Conservation (phyloP, 352 stramenopile genomes). For the Pythium aphanidermatum region DNA sequence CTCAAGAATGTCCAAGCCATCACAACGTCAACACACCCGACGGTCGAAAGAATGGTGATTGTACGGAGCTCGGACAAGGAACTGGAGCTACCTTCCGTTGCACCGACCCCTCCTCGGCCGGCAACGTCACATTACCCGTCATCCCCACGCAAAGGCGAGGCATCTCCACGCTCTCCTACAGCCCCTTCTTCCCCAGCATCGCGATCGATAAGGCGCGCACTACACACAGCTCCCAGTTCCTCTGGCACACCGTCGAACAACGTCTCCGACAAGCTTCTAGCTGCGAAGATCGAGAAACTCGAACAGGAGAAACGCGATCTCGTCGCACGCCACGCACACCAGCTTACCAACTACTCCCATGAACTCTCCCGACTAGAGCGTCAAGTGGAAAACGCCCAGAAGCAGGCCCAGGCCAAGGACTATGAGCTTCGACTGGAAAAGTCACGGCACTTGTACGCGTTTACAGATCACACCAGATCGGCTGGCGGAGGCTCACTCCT, state of each 20-base stretch:
- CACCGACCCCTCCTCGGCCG: not conserved
- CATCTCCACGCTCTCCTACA: slow-evolving; percentile 1
- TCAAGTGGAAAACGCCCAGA: slow-evolving; percentile 50
- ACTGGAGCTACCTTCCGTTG: slow-evolving; percentile 2
- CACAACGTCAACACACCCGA: no score
- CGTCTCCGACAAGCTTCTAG: slow-evolving; percentile 3
- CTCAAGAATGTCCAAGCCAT: slow-evolving; percentile 31
- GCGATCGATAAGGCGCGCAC: not conserved
- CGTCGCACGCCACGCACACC: slow-evolving; percentile 39
- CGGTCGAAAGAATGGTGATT: not conserved
- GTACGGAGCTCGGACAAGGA: not conserved
- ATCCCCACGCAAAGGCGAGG: slow-evolving; percentile 3
- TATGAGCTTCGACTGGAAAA: slow-evolving; percentile 52
- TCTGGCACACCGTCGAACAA: not conserved
- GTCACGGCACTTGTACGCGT: slow-evolving; percentile 42
- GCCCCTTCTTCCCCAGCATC: not conserved
- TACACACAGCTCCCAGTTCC: not conserved
- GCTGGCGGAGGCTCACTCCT: no score
- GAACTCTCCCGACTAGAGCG: slow-evolving; percentile 61
- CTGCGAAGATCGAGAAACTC: slow-evolving; percentile 19
- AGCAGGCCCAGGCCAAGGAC: slow-evolving; percentile 44
- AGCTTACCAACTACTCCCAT: slow-evolving; percentile 63
- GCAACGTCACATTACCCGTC: not conserved
- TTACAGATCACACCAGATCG: no score
- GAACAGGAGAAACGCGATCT: slow-evolving; percentile 51